Evolutionary conservation across 345 rosid species (phyloP).

Genomic region (Populus tremula): DNA sequence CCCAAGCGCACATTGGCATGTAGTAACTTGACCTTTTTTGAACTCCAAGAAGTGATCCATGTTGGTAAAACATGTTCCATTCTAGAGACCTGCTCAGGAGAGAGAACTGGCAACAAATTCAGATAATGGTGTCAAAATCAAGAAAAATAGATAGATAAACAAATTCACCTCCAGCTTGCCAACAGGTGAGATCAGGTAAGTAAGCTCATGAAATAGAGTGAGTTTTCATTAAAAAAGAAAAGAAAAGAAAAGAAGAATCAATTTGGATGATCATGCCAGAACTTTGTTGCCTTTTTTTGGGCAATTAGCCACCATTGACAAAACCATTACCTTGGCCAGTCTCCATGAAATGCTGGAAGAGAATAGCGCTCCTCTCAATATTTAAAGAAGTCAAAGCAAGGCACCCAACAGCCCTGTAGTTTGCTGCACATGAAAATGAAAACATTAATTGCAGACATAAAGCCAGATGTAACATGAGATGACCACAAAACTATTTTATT

Average conservation of each 20-base stretch:
- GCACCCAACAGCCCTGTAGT: slow-evolving; percentile 86
- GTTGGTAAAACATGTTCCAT: slow-evolving; percentile 72
- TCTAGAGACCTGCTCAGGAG: slow-evolving; percentile 68
- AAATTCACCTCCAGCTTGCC: neutral
- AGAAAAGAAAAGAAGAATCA: neutral
- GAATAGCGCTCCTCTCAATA: slow-evolving; percentile 67
- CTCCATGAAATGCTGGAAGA: slow-evolving; percentile 62
- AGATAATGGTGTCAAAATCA: slow-evolving; percentile 28
- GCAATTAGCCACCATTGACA: neutral
- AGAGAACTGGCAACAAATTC: slow-evolving; percentile 59
- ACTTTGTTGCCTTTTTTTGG: no score
- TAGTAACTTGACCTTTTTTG: slow-evolving; percentile 35
- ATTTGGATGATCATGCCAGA: no score
- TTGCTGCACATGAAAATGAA: slow-evolving; percentile 45
- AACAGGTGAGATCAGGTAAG: neutral
- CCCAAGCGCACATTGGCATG: slow-evolving; percentile 55
- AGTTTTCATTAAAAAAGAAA: neutral
- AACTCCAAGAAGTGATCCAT: slow-evolving; percentile 45
- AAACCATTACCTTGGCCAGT: slow-evolving; percentile 61
- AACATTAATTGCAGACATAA: neutral
- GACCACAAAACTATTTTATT: neutral
- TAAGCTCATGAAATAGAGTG: neutral
- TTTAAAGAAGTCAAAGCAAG: slow-evolving; percentile 79
- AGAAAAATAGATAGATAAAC: neutral
- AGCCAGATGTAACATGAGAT: neutral